phyloP scores from a whole-genome alignment of 2,329 filamentous ascomycete species.

The Tolypocladium amazonense region DNA sequence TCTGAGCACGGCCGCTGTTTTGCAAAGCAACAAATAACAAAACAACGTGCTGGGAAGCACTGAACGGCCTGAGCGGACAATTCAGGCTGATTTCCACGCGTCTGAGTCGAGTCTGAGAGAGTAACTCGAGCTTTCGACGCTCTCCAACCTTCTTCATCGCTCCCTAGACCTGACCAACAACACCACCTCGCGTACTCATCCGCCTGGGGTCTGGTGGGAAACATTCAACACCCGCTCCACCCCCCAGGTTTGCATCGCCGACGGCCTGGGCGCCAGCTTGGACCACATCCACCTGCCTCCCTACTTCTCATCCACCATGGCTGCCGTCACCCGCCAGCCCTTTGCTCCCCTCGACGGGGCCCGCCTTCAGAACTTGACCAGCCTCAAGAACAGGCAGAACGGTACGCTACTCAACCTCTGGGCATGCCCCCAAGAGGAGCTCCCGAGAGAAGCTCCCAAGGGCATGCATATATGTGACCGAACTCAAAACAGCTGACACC shows the following conservation, averaged over 20 bases:
- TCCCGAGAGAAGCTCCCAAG: too few relatives aligned
- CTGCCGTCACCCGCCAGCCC: slow-evolving; percentile 53
- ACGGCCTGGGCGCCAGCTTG: background rate
- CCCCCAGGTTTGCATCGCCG: background rate
- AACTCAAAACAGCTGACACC: slow-evolving; percentile 10
- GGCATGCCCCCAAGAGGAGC: background rate
- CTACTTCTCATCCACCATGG: slow-evolving; percentile 30
- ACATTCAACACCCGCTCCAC: background rate
- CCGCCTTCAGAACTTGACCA: slow-evolving; percentile 61
- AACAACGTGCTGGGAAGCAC: background rate
- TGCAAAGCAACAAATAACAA: background rate
- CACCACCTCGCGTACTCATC: background rate
- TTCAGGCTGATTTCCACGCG: background rate
- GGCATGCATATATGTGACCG: background rate
- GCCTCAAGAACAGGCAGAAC: slow-evolving; percentile 70
- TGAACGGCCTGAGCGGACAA: background rate
- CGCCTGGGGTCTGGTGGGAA: background rate
- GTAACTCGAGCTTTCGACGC: background rate
- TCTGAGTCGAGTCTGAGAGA: background rate
- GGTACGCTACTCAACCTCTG: slow-evolving; percentile 33
- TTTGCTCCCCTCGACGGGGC: slow-evolving; percentile 63
- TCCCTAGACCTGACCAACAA: background rate
- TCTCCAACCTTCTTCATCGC: background rate
- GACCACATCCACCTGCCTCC: background rate
- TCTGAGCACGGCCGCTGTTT: background rate